These are phyloP conservation scores for Malus hybrid DNA, from an alignment of 331 rosid genomes.

Conservation along the genomic window DNA sequence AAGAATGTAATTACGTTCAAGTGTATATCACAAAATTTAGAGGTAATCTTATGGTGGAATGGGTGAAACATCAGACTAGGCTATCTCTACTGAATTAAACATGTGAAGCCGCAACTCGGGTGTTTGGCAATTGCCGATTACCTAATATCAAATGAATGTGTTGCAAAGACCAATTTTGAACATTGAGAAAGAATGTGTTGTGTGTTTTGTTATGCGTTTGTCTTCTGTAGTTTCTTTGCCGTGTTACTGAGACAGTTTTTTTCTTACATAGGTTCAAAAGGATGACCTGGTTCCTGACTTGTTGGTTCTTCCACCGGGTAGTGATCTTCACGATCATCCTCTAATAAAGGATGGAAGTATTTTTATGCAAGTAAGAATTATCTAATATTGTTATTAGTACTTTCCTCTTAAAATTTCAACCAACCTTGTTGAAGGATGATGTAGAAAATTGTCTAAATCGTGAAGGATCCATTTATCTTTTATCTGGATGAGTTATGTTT, in stretches of 20 bases:
- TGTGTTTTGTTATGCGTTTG: background rate
- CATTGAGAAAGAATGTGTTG: background rate
- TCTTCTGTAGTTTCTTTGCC: background rate
- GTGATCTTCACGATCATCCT: constrained; percentile 81
- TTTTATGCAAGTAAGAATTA: constrained; percentile 72
- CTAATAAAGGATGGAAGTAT: constrained; percentile 68
- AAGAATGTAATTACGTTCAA: background rate
- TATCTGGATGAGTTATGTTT: background rate
- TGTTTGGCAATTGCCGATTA: background rate
- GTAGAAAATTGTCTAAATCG: background rate
- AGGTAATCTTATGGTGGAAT: background rate
- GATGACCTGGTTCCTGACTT: constrained; percentile 72
- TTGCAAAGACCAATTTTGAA: background rate
- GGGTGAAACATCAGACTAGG: background rate
- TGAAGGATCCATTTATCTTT: background rate
- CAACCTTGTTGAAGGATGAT: background rate
- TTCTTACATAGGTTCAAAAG: constrained; percentile 48
- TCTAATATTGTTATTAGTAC: background rate
- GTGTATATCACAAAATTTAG: background rate
- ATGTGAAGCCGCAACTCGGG: background rate
- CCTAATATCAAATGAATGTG: background rate
- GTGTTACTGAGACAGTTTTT: background rate
- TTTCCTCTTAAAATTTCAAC: background rate
- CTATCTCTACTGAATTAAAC: too few relatives aligned
- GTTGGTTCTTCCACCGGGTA: constrained; percentile 74